Conservation (phyloP, 306 rosid genomes). For the Hippophae rhamnoides region DNA sequence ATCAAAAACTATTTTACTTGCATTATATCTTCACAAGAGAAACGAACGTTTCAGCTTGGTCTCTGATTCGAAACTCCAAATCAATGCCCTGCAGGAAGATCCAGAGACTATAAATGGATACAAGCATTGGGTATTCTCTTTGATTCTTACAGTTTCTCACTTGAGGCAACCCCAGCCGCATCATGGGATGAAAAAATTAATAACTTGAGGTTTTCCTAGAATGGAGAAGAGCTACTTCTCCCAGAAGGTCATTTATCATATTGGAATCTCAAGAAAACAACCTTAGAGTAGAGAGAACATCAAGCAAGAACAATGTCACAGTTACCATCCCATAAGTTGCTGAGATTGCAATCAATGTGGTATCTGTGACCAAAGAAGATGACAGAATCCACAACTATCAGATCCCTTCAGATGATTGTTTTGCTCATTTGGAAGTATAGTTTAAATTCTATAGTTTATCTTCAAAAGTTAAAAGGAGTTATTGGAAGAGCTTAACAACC, state of each 20-base stretch:
- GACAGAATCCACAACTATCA: conserved; percentile 34
- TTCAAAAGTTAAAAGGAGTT: conserved; percentile 35
- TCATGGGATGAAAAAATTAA: conserved; percentile 25
- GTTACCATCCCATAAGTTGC: conserved; percentile 26
- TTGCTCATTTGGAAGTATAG: conserved; percentile 39
- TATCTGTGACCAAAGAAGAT: conserved; percentile 37
- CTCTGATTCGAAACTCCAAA: conserved; percentile 31
- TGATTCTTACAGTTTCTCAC: conserved; percentile 25
- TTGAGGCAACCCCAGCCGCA: conserved; percentile 23
- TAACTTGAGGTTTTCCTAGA: conserved; percentile 25
- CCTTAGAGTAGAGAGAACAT: conserved; percentile 26
- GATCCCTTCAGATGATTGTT: conserved; percentile 29
- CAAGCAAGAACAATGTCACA: conserved; percentile 25
- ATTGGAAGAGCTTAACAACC: conserved; percentile 35
- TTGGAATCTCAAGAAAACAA: conserved; percentile 21
- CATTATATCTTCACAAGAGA: conserved; percentile 13
- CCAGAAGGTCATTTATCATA: conserved; percentile 20
- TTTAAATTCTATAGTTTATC: conserved; percentile 33
- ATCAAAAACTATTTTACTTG: too few species aligned
- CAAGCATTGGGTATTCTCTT: conserved; percentile 30
- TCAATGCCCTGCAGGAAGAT: conserved; percentile 26
- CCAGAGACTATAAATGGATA: conserved; percentile 34
- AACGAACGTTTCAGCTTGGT: conserved; percentile 28
- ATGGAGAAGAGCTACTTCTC: conserved; percentile 10
- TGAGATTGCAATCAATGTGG: conserved; percentile 36